phyloP scores from a whole-genome alignment of 2,329 filamentous ascomycete genomes.

The Didymella glomerata region DNA sequence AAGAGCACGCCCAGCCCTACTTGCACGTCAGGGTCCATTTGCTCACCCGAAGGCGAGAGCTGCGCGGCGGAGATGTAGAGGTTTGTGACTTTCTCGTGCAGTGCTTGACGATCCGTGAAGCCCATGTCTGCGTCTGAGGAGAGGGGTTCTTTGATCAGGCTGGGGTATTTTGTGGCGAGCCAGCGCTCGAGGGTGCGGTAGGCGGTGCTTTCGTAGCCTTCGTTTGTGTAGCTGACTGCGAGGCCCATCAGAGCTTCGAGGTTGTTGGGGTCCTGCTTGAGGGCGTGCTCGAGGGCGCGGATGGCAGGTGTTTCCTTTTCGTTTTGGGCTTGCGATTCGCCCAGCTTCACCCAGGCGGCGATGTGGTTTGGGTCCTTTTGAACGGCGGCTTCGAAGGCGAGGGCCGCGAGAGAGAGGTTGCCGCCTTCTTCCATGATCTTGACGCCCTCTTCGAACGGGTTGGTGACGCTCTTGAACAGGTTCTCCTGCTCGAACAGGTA shows the following conservation, averaged over 20 bases:
- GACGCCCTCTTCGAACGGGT: slow-evolving; percentile 92
- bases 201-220: slow-evolving; percentile 96
- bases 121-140: slow-evolving; percentile 83
- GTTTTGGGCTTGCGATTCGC: slow-evolving; percentile 94
- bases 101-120: slow-evolving; percentile 88
- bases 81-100: slow-evolving; percentile 89
- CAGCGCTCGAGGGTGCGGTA: slow-evolving; percentile 96
- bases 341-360: slow-evolving; percentile 92
- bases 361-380: slow-evolving; percentile 88
- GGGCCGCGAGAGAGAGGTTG: slow-evolving; percentile 88
- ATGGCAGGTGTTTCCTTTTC: slow-evolving; percentile 98
- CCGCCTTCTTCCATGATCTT: slow-evolving; percentile 93
- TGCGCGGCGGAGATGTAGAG: slow-evolving; percentile 93
- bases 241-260: slow-evolving; percentile 91
- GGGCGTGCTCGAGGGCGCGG: slow-evolving; percentile 86
- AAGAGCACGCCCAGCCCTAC: slow-evolving; percentile 96
- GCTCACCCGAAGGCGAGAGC: slow-evolving; percentile 86
- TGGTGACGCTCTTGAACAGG: slow-evolving; percentile 78
- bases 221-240: slow-evolving; percentile 97
- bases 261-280: slow-evolving; percentile 88
- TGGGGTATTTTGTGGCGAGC: slow-evolving; percentile 94
- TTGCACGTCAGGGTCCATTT: slow-evolving; percentile 98
- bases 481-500: slow-evolving; percentile 98
- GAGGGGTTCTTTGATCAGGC: slow-evolving; percentile 76
- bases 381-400: slow-evolving; percentile 95